phyloP scores from a whole-genome alignment of 2,329 filamentous ascomycete species.

The Pseudocercospora eumusae region DNA sequence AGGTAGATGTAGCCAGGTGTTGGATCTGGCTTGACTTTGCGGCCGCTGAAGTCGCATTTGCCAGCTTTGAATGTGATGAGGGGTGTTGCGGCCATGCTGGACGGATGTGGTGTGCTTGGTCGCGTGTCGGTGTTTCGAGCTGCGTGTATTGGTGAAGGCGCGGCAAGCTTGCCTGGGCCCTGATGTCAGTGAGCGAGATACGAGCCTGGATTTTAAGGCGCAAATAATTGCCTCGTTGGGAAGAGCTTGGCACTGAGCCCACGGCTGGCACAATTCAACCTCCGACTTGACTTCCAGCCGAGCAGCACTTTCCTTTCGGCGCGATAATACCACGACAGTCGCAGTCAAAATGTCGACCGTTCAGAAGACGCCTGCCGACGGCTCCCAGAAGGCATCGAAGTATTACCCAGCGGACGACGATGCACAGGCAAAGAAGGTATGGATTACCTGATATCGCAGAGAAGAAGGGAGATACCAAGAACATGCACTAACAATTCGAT shows the following conservation, averaged over 20 bases:
- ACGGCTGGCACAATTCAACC: not conserved
- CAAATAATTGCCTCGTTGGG: no score
- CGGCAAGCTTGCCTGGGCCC: no score
- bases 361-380: constrained; percentile 84
- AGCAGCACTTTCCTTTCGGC: constrained; percentile 20
- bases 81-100: constrained; percentile 75
- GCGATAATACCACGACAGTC: constrained; percentile 23
- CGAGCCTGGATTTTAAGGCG: not conserved
- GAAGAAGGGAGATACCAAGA: constrained; percentile 13
- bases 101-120: constrained; percentile 22
- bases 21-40: constrained; percentile 70
- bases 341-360: constrained; percentile 48
- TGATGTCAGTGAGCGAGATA: not conserved
- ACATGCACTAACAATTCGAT: constrained; percentile 22
- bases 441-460: constrained; percentile 39
- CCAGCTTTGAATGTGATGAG: constrained; percentile 97
- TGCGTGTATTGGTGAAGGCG: constrained; percentile 10
- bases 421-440: constrained; percentile 87
- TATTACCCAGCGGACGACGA: constrained; percentile 98
- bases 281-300: constrained; percentile 9
- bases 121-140: constrained; percentile 2
- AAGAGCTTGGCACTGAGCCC: not conserved
- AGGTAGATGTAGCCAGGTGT: constrained; percentile 88
- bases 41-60: constrained; percentile 65
- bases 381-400: constrained; percentile 98